Evolutionary conservation across 1,284 basidiomycete genomes (phyloP).

Genomic region (Melampsora larici-populina): DNA sequence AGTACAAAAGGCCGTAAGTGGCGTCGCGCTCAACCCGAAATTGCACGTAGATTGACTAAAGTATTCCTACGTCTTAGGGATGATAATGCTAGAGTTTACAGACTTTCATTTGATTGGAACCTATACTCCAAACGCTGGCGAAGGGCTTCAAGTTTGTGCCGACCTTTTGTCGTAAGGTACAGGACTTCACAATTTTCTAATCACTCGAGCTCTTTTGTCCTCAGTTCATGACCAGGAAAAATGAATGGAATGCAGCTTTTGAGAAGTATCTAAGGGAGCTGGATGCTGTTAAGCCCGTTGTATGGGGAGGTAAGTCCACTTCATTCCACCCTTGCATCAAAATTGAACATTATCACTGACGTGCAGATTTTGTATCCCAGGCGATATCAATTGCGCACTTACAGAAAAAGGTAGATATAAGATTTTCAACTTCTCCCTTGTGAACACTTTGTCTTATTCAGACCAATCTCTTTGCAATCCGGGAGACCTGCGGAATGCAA

Average conservation of each 20-base stretch:
- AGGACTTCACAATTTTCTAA: neutral
- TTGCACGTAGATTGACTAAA: neutral
- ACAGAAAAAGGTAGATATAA: slow-evolving; percentile 24
- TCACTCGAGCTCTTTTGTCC: neutral
- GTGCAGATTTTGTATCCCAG: neutral
- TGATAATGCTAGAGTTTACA: slow-evolving; percentile 36
- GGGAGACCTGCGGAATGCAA: slow-evolving; percentile 35
- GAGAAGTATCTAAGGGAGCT: slow-evolving; percentile 33
- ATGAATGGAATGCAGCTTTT: slow-evolving; percentile 38
- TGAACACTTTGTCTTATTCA: neutral
- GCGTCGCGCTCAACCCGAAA: neutral
- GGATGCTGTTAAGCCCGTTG: slow-evolving; percentile 25
- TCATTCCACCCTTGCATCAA: neutral
- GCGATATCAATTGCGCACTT: slow-evolving; percentile 40
- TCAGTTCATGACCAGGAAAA: slow-evolving; percentile 31
- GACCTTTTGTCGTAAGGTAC: neutral
- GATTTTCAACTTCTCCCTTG: neutral
- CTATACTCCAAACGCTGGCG: slow-evolving; percentile 39
- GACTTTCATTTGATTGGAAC: slow-evolving; percentile 35
- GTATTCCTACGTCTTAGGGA: slow-evolving; percentile 25
- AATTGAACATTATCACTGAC: neutral
- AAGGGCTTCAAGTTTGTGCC: slow-evolving; percentile 16
- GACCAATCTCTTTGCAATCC: neutral
- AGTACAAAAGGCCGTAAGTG: slow-evolving; percentile 42
- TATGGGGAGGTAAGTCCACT: slow-evolving; percentile 29